Evolutionary conservation across 768 basidiomycete species (phyloP), one percentile per base, ranked within the genome.

Genomic region (Xanthoconium purpureum): DNA sequence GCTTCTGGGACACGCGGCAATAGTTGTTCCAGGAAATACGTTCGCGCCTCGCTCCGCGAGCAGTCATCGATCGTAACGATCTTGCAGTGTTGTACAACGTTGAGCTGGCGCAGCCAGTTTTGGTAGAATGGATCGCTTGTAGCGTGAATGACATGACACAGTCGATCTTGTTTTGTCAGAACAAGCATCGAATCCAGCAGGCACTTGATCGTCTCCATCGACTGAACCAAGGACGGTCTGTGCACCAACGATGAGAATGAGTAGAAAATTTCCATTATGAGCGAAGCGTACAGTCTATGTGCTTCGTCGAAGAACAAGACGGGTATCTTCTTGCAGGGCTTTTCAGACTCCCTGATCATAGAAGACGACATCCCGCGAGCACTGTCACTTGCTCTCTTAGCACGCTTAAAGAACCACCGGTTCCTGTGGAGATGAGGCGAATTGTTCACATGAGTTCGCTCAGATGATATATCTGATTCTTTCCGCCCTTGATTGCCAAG

Each of bases 241-340:
- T 47, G 28, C 29, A 42, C n/a, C 45, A 42, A 45, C 12, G n/a
- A 52, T 58, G 35, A 53, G 43, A 51, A 49, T 49, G 37, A 32
- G 7, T 18, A 30, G 12, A 29, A 39, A 28, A 50, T 10, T 17
- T 46, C 3, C 40, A 32, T 18, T 47, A 9, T 14, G 53, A 53
- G 52, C 7, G 38, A 35, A 32, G 60, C 84, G 36, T 68, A 90
- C 85, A 92, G 72, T 69, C 87, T 89, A 66, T 94, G 91, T 2
- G 90, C 89, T 68, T 94, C 91, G 59, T 94, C 91, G 57, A 94
- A 83, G 67, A 93, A 88, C 55, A 93, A 79, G 13, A 89, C 88
- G 1, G 89, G 89, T 66, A 87, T 82, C 72, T 83, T 87, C 77
- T 92, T 93, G 55, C 58, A 42, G 13, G 71, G 73, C 54, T 73